Conservation (phyloP, 208 protist genomes). For the Leishmania aethiopica region DNA sequence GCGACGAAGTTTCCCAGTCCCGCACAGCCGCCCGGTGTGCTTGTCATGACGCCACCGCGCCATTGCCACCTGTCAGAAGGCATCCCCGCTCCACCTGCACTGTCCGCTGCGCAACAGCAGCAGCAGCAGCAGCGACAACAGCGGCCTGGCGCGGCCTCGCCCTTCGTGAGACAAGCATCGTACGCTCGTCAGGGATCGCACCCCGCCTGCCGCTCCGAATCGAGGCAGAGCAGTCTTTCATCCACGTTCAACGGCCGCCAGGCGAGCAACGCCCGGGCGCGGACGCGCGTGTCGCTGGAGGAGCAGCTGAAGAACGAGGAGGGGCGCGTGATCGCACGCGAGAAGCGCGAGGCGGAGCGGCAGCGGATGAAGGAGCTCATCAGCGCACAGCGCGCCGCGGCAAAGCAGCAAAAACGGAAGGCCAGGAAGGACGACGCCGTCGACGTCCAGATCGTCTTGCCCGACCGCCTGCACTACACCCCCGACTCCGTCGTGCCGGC, state of each 20-base stretch:
- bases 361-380: conserved; percentile 80
- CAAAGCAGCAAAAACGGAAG: conserved; percentile 42
- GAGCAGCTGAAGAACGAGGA: conserved; percentile 42
- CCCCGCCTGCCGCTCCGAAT: neutral
- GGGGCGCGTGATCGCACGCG: conserved; percentile 46
- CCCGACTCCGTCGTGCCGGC: conserved; percentile 17
- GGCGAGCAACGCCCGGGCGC: conserved; percentile 46
- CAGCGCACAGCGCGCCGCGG: conserved; percentile 58
- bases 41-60: conserved; percentile 25
- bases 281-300: conserved; percentile 23
- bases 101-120: conserved; percentile 1
- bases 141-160: conserved; percentile 6
- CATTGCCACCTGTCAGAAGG: neutral
- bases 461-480: conserved; percentile 42
- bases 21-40: conserved; percentile 4
- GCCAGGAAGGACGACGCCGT: conserved; percentile 31
- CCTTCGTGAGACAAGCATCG: conserved; percentile 18
- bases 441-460: conserved; percentile 68
- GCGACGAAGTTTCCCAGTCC: conserved; percentile 8
- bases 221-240: conserved; percentile 14
- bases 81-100: conserved; percentile 1
- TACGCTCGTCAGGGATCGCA: conserved; percentile 19
- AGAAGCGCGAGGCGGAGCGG: conserved; percentile 69
- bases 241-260: conserved; percentile 38
- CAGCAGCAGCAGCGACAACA: conserved; percentile 16